These are phyloP conservation scores for Alternaria sp. DNA, from an alignment of 2,329 filamentous ascomycete genomes.

Conservation along the genomic window DNA sequence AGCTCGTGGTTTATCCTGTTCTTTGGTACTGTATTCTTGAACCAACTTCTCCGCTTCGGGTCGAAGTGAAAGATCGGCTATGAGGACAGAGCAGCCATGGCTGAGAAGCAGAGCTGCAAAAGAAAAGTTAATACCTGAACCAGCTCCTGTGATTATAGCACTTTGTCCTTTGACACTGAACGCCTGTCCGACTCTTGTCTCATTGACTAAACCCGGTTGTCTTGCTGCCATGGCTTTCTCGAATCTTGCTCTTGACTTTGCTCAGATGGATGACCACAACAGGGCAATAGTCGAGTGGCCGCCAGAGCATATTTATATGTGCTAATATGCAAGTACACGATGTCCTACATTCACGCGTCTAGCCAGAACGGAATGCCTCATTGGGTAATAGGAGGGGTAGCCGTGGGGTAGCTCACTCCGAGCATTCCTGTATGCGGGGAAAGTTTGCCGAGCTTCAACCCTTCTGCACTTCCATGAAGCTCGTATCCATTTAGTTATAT, in stretches of 20 bases:
- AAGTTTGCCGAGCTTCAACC: constrained; percentile 6
- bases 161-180: constrained; percentile 56
- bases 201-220: not conserved
- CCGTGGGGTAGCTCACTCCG: constrained; percentile 25
- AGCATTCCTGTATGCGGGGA: constrained; percentile 3
- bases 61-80: constrained; percentile 59
- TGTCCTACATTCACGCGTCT: constrained; percentile 4
- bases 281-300: not conserved
- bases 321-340: not conserved
- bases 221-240: constrained; percentile 3
- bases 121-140: constrained; percentile 58
- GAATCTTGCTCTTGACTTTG: not conserved
- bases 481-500: not conserved
- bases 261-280: not conserved
- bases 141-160: constrained; percentile 60
- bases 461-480: not conserved
- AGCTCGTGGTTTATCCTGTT: constrained; percentile 43
- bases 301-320: not conserved
- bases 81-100: constrained; percentile 57
- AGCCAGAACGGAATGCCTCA: constrained; percentile 22
- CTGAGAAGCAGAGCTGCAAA: constrained; percentile 58
- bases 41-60: constrained; percentile 58
- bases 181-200: not conserved
- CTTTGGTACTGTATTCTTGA: constrained; percentile 34
- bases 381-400: constrained; percentile 28